Base-by-base conservation (phyloP, 176 grass and related monocot species). In the Urochloa ruziziensis region DNA sequence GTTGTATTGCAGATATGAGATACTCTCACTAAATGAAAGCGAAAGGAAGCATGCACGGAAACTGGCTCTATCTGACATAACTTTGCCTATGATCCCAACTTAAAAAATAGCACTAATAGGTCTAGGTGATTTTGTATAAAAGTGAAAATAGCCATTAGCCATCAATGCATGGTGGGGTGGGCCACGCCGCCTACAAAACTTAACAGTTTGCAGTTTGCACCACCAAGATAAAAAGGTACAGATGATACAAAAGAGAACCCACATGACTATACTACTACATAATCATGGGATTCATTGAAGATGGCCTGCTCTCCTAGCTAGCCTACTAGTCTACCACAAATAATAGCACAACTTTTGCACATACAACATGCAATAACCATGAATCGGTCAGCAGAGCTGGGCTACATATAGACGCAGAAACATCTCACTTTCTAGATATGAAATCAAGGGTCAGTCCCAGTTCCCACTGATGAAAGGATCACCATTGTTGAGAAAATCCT, bases 241-340 rank as follows among this genome's bases (percentile, higher is more conserved):
- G 8, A 3, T 73, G 34, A 17, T 64, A 54, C 46, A 52, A 52
- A 51, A 36, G 27, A 77, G n/a, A 83, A 40, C 37, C 66, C 62
- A 19, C 10, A 84, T 35, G 44, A 75, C 44, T 49, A 21, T 53
- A 49, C 56, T 83, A 49, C 56, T 77, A 61, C 51, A 70, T 21
- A 17, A n/a, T 27, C 57, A 85, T 62, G 49, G 10, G 27, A 23
- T 62, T 70, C 56, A 34, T 17, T 29, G 23, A 66, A 86, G 34
- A 74, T 33, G 21, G 60, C 19, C 37, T 74, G 68, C 75, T 84
- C 62, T n/a, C n/a, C n/a, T n/a, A n/a, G n/a, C 68, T 80, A 67
- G 46, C n/a, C n/a, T n/a, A n/a, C 48, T 89, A 84, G 44, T 62
- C 19, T 43, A 62, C 27, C 21, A 85, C 52, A 70, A 67, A 6